phyloP scores from a whole-genome alignment of 495 filamentous ascomycete genomes.

The Staphylotrichum tortipilum region DNA sequence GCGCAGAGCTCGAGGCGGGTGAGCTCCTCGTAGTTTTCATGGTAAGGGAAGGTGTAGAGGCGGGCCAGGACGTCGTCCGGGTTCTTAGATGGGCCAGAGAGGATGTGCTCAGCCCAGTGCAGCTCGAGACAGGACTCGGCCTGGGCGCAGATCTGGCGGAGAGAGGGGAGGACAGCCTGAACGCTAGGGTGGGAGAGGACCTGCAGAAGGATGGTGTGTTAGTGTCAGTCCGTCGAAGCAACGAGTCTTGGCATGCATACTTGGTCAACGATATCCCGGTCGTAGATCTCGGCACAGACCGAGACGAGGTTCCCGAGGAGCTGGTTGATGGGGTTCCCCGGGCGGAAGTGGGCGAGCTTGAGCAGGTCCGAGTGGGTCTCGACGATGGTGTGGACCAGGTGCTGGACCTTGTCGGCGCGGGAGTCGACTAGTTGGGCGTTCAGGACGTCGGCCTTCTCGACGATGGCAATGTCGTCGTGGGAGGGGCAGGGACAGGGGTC shows the following conservation, averaged over 20 bases:
- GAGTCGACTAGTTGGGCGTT: constrained; percentile 1
- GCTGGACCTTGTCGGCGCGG: constrained; percentile 6
- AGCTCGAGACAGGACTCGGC: constrained; percentile 21
- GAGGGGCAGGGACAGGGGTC: constrained; percentile 8
- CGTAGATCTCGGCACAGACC: constrained; percentile 19
- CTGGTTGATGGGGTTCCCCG: constrained; percentile 15
- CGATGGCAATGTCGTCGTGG: constrained; percentile 14
- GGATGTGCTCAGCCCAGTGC: constrained; percentile 17
- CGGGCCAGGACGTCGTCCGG: constrained; percentile 8
- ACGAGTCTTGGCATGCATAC: constrained; percentile 9
- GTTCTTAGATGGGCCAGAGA: neutral
- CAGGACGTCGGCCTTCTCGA: constrained; percentile 18
- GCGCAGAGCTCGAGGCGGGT: constrained; percentile 22
- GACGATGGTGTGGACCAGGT: constrained; percentile 10
- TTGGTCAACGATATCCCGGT: constrained; percentile 13
- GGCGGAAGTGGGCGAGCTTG: constrained; percentile 11
- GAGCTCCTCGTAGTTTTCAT: constrained; percentile 25
- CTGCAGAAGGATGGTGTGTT: constrained; percentile 7
- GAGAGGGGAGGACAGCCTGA: constrained; percentile 12
- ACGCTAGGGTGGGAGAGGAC: constrained; percentile 12
- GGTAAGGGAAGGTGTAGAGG: constrained; percentile 23
- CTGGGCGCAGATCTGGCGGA: constrained; percentile 20
- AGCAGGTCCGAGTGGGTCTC: constrained; percentile 16
- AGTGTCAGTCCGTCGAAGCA: neutral
- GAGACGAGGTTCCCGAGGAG: constrained; percentile 20